Percentiles rank a stretch among this genome's conserved stretches.
Conservation (phyloP, 2,329 filamentous ascomycete genomes). For the Claviceps spartinae region DNA sequence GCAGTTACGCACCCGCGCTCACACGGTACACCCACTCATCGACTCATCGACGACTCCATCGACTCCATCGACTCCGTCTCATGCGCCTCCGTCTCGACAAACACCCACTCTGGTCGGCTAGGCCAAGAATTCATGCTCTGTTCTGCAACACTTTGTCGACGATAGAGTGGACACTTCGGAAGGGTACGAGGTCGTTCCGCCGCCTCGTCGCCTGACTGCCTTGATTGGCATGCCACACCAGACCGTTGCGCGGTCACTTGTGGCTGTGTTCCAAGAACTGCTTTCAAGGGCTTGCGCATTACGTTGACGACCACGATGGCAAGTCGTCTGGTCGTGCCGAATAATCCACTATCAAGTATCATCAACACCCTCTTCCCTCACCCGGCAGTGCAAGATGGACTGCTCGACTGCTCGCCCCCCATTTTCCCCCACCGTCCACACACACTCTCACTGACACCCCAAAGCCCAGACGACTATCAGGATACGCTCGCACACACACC, state of each 20-base stretch:
- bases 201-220: constrained; percentile 6
- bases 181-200: constrained; percentile 8
- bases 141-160: neutral
- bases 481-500: neutral
- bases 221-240: constrained; percentile 1
- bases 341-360: neutral
- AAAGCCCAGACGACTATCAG: neutral
- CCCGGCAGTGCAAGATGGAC: neutral
- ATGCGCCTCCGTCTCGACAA: constrained; percentile 1
- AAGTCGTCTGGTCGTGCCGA: neutral
- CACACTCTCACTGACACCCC: neutral
- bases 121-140: constrained; percentile 1
- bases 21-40: neutral
- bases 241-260: neutral
- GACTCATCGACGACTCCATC: neutral
- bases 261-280: neutral
- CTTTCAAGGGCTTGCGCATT: neutral
- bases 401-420: neutral
- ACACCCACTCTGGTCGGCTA: neutral
- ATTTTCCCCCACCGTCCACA: neutral
- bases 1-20: neutral
- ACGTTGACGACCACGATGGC: neutral
- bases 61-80: neutral
- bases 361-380: neutral
- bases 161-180: constrained; percentile 1